These are phyloP conservation scores for Beta macrorhiza DNA, from an alignment of 179 eudicot genomes.

Conservation along the genomic window DNA sequence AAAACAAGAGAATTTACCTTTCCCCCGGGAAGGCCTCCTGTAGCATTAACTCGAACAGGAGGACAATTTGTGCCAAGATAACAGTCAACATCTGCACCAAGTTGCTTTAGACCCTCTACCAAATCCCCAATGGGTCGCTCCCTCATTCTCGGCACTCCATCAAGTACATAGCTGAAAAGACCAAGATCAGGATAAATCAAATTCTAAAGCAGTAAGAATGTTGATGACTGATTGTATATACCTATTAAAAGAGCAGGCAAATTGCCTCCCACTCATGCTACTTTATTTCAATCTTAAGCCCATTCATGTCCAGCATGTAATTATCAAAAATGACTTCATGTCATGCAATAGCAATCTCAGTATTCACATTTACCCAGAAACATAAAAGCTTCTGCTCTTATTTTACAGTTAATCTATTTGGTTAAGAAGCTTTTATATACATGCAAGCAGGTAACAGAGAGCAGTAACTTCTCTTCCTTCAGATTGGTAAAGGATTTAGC, in stretches of 20 bases:
- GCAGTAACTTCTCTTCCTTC: background rate
- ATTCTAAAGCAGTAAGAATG: slow-evolving; percentile 2
- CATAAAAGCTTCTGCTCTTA: background rate
- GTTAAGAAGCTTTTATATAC: background rate
- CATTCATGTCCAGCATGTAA: background rate
- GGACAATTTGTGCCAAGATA: slow-evolving; percentile 90
- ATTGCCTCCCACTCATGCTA: background rate
- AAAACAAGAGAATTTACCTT: slow-evolving; percentile 29
- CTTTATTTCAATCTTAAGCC: background rate
- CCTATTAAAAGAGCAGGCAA: slow-evolving; percentile 1
- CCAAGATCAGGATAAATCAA: background rate
- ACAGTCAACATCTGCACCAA: slow-evolving; percentile 96
- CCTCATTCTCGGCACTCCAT: slow-evolving; percentile 98
- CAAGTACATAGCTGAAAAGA: slow-evolving; percentile 70
- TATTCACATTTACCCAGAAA: background rate
- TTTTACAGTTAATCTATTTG: background rate
- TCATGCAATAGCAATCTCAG: background rate
- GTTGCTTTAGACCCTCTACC: slow-evolving; percentile 90
- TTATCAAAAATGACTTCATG: background rate
- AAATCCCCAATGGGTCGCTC: slow-evolving; percentile 99
- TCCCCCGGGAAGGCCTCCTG: slow-evolving; percentile 73
- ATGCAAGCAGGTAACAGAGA: background rate
- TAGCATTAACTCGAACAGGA: slow-evolving; percentile 83
- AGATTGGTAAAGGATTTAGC: background rate
- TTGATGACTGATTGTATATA: background rate